These are phyloP conservation scores for Hevea brasiliensis DNA, from an alignment of 345 rosid species.

Conservation along the genomic window DNA sequence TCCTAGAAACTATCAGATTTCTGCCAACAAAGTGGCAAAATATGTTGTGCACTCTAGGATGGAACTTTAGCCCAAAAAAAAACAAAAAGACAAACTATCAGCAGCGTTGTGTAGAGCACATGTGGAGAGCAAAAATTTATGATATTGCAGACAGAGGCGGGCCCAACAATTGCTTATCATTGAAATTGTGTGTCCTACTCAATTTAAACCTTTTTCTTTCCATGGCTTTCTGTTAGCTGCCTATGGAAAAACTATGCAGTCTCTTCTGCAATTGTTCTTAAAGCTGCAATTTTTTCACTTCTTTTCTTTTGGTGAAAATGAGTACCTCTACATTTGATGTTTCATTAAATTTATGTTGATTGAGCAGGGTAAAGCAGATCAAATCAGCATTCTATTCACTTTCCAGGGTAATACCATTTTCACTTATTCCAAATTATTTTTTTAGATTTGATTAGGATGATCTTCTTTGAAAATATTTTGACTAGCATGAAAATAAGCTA, in stretches of 20 bases:
- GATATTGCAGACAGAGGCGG: too few species aligned
- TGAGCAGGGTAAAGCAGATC: slow-evolving; percentile 78
- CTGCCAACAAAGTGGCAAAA: too few species aligned
- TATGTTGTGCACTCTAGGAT: neutral
- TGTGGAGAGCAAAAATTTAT: too few species aligned
- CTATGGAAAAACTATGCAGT: too few species aligned
- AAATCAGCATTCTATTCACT: slow-evolving; percentile 89
- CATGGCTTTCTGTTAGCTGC: too few species aligned
- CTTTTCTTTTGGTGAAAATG: neutral
- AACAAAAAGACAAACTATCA: too few species aligned
- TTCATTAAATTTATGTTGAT: neutral
- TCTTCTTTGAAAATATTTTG: neutral
- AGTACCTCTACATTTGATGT: neutral
- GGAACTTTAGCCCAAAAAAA: neutral
- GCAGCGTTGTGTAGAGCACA: too few species aligned
- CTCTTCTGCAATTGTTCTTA: neutral
- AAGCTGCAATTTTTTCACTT: neutral
- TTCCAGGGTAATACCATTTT: slow-evolving; percentile 48
- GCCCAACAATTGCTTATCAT: too few species aligned
- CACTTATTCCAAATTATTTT: neutral
- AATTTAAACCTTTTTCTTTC: too few species aligned
- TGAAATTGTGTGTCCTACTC: too few species aligned
- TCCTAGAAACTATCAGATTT: too few species aligned
- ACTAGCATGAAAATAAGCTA: neutral
- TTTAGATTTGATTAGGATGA: neutral